Evolutionary conservation across 441 rosid genomes (phyloP).

Genomic region (Dalechampia spathulata): DNA sequence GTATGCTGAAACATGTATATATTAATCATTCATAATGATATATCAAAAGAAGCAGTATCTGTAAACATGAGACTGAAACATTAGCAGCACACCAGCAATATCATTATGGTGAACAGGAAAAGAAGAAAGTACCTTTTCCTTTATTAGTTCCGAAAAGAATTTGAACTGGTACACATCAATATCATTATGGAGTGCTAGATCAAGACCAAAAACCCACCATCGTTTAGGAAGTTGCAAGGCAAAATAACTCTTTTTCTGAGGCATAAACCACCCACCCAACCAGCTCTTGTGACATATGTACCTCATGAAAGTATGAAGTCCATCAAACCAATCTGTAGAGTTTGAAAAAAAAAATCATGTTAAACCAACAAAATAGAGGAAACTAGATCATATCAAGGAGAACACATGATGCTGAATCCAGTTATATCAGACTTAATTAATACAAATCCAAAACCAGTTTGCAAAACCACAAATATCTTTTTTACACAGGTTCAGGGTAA

Average conservation of each 20-base stretch:
- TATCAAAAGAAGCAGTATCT: neutral
- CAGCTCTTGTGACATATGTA: conserved; percentile 97
- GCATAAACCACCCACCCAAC: conserved; percentile 99
- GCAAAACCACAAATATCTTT: neutral
- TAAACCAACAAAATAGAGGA: conserved; percentile 4
- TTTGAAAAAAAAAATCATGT: neutral
- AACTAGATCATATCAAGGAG: conserved; percentile 1
- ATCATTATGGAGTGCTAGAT: conserved; percentile 96
- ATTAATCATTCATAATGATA: neutral
- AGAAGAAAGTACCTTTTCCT: conserved; percentile 54
- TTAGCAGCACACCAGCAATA: conserved; percentile 6
- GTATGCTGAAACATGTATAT: neutral
- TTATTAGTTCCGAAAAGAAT: conserved; percentile 71
- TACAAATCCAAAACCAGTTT: neutral
- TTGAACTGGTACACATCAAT: conserved; percentile 98
- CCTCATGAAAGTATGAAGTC: conserved; percentile 97
- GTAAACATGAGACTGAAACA: neutral
- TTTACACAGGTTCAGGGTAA: conserved; percentile 10
- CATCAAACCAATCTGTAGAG: conserved; percentile 94
- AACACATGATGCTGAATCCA: neutral
- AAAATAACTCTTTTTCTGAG: conserved; percentile 98
- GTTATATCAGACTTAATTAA: neutral
- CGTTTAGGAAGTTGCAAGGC: conserved; percentile 88
- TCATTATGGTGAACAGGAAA: conserved; percentile 6
- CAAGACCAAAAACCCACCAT: conserved; percentile 99